phyloP scores from a whole-genome alignment of 495 filamentous ascomycete species.

The Xylaria castorea region DNA sequence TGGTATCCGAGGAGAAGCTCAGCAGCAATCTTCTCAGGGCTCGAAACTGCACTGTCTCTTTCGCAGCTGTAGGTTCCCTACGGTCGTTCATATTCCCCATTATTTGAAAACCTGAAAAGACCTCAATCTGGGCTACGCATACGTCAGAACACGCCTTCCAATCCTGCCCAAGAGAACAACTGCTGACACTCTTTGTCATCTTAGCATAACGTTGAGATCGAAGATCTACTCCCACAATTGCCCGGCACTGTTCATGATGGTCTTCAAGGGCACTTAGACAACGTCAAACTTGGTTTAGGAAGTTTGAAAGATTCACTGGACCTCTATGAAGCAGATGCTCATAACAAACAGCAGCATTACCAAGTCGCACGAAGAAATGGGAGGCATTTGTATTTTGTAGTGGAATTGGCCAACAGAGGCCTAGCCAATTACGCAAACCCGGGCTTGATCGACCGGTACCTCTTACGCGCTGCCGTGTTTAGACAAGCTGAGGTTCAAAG shows the following conservation, averaged over 20 bases:
- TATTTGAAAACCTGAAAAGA: not conserved
- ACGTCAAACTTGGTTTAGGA: not conserved
- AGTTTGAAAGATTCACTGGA: not conserved
- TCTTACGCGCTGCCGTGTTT: not conserved
- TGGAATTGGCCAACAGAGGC: not conserved
- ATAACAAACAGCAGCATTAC: not conserved
- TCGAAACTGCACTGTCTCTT: not conserved
- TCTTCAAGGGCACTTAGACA: not conserved
- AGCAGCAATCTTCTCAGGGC: not conserved
- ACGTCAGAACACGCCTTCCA: not conserved
- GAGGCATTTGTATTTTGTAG: accelerated
- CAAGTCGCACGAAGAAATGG: not conserved
- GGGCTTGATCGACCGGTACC: not conserved
- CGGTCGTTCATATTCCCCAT: not conserved
- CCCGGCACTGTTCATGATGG: not conserved
- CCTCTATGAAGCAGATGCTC: not conserved
- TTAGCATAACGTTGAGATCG: not conserved
- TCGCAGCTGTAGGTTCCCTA: not conserved
- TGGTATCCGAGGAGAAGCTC: not conserved
- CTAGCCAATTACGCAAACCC: not conserved
- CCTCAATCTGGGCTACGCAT: not conserved
- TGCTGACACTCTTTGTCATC: not conserved
- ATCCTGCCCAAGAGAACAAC: not conserved
- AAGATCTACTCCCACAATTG: not conserved
- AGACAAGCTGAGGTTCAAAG: not conserved